phyloP scores from a whole-genome alignment of 148 eudicot genomes.

The Gaultheria prostrata region DNA sequence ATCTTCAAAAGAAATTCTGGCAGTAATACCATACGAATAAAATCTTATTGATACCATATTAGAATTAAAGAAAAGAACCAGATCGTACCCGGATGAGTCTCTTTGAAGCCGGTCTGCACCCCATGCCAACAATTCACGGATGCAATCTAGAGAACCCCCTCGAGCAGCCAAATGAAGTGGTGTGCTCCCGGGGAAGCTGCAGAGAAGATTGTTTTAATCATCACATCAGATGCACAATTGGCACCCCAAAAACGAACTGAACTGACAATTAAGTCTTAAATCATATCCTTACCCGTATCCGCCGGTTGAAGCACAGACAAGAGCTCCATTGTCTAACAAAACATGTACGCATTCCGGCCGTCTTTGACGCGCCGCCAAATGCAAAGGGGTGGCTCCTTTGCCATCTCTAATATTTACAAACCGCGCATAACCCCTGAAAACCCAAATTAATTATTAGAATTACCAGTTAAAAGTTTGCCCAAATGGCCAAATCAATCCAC shows the following conservation, averaged over 20 bases:
- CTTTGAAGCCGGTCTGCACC: conserved; percentile 82
- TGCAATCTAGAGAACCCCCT: conserved; percentile 91
- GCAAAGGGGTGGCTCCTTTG: conserved; percentile 94
- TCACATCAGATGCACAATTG: conserved; percentile 10
- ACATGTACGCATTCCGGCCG: conserved; percentile 78
- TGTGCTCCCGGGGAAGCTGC: conserved; percentile 81
- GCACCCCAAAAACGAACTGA: not conserved
- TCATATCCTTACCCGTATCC: conserved; percentile 65
- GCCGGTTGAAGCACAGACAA: conserved; percentile 94
- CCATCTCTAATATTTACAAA: conserved; percentile 97
- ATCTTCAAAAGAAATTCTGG: not conserved
- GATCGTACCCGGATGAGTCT: conserved; percentile 76
- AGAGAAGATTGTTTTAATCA: not conserved
- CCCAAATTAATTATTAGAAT: conserved; percentile 9
- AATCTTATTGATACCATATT: not conserved
- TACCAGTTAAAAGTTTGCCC: not conserved
- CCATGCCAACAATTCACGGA: conserved; percentile 92
- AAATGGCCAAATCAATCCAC: conserved; percentile 10
- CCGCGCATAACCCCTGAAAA: conserved; percentile 76
- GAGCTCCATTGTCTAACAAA: conserved; percentile 82
- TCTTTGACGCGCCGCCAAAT: conserved; percentile 88
- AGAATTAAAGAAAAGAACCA: not conserved
- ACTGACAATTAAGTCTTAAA: not conserved
- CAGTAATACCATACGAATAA: no score
- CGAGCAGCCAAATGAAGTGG: conserved; percentile 96